phyloP scores from a whole-genome alignment of 176 grass and related monocot genomes.

The Eragrostis nindensis region DNA sequence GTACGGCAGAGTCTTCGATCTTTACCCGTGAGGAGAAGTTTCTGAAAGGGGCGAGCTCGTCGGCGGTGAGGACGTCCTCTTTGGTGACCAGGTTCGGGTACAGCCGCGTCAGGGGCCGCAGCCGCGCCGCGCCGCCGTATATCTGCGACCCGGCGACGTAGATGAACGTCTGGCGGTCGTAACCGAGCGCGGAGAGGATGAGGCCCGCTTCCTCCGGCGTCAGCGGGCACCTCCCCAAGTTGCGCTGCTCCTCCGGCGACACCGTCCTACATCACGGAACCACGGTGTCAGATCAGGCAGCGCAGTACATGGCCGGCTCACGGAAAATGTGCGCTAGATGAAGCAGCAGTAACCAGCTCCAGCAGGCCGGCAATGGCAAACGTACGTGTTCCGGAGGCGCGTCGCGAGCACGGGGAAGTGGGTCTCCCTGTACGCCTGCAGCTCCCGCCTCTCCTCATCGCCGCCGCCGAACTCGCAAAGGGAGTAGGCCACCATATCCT shows the following conservation, averaged over 20 bases:
- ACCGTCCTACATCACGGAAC: conserved; percentile 48
- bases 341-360: no score
- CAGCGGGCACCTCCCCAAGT: conserved; percentile 84
- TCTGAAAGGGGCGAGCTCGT: conserved; percentile 75
- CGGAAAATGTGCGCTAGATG: neutral
- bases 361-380: no score
- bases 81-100: conserved; percentile 93
- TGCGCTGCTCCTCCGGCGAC: conserved; percentile 75
- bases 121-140: conserved; percentile 74
- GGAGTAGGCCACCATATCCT: conserved; percentile 98
- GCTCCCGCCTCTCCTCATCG: conserved; percentile 68
- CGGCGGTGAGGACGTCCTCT: conserved; percentile 78
- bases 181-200: conserved; percentile 76
- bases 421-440: conserved; percentile 77
- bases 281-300: neutral
- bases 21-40: conserved; percentile 81
- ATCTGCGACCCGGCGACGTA: conserved; percentile 90
- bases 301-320: neutral
- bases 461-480: conserved; percentile 95
- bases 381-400: conserved; percentile 67
- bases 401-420: conserved; percentile 76
- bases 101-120: conserved; percentile 73
- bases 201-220: conserved; percentile 88
- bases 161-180: conserved; percentile 70
- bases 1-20: neutral